Evolutionary conservation across 2,329 filamentous ascomycete genomes (phyloP).

Genomic region (Trichoderma breve): DNA sequence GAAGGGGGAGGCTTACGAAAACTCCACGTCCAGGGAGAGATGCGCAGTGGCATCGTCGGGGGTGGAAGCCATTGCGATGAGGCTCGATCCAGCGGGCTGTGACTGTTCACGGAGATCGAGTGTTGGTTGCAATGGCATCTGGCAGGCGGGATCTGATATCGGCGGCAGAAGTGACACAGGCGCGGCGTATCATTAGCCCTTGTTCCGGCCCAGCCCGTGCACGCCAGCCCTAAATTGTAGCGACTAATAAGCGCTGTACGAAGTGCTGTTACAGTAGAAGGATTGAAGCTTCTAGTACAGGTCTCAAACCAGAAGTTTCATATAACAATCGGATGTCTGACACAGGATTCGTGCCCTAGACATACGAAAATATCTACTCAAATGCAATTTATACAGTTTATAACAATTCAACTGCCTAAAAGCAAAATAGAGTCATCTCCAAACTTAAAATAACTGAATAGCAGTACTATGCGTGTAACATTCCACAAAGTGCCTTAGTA

Average conservation of each 20-base stretch:
- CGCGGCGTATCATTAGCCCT: background rate
- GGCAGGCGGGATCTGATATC: background rate
- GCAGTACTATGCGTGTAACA: background rate
- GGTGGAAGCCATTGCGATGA: conserved; percentile 3
- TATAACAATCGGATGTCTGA: background rate
- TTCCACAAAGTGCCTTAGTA: background rate
- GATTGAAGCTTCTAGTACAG: background rate
- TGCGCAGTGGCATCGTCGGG: conserved; percentile 24
- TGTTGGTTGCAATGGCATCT: background rate
- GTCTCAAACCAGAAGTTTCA: background rate
- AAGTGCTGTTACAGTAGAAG: background rate
- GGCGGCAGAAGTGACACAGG: background rate
- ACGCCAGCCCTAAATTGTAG: background rate
- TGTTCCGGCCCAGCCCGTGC: background rate
- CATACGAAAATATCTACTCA: background rate
- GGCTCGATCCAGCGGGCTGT: background rate
- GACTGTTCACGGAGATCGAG: background rate
- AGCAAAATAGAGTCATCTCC: background rate
- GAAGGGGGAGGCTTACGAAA: conserved; percentile 45
- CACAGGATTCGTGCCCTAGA: background rate
- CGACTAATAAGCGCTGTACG: background rate
- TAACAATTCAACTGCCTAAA: background rate
- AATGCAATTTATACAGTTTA: background rate
- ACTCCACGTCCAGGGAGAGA: conserved; percentile 68
- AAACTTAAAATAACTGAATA: background rate